Conservation (phyloP, 23 red algal species). For the Gracilaria vermiculophylla region DNA sequence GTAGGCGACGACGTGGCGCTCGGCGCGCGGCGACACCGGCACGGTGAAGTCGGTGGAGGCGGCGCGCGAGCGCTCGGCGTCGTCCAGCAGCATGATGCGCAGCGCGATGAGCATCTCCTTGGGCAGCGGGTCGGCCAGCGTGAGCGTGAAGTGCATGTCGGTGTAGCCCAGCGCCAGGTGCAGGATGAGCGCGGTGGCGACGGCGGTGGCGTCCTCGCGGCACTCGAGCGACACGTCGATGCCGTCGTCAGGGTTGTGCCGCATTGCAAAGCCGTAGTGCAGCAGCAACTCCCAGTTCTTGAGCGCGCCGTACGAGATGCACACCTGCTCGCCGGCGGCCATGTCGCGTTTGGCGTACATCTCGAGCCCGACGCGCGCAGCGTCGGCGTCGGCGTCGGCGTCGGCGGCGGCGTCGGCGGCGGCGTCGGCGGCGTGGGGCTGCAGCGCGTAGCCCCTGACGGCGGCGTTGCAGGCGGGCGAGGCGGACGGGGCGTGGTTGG, state of each 20-base stretch:
- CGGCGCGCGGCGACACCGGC: background rate
- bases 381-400: background rate
- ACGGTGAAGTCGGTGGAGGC: constrained; percentile 9
- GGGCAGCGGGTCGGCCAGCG: constrained; percentile 9
- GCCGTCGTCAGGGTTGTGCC: constrained; percentile 19
- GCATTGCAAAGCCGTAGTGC: constrained; percentile 60
- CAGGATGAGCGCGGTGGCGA: constrained; percentile 17
- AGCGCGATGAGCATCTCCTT: constrained; percentile 4
- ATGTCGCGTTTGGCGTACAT: background rate
- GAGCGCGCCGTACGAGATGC: constrained; percentile 47
- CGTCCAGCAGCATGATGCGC: constrained; percentile 12
- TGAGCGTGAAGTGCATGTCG: constrained; percentile 16
- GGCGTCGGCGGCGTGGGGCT: background rate
- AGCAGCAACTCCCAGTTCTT: constrained; percentile 62
- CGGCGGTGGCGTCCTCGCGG: background rate
- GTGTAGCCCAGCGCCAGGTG: background rate
- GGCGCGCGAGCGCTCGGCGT: background rate
- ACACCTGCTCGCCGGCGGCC: constrained; percentile 29
- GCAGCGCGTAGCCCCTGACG: constrained; percentile 20
- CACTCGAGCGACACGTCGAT: constrained; percentile 10
- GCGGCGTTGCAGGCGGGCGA: constrained; percentile 9
- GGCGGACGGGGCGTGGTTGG: constrained; percentile 10
- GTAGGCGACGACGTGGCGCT: background rate
- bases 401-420: constrained; percentile 11
- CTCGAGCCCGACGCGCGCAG: constrained; percentile 14